A percentile compares a stretch with the other conserved stretches of the same genome.
These are phyloP conservation scores for Pseudovirgaria hyperparasitica DNA, from an alignment of 2,329 filamentous ascomycete genomes.

Conservation along the genomic window DNA sequence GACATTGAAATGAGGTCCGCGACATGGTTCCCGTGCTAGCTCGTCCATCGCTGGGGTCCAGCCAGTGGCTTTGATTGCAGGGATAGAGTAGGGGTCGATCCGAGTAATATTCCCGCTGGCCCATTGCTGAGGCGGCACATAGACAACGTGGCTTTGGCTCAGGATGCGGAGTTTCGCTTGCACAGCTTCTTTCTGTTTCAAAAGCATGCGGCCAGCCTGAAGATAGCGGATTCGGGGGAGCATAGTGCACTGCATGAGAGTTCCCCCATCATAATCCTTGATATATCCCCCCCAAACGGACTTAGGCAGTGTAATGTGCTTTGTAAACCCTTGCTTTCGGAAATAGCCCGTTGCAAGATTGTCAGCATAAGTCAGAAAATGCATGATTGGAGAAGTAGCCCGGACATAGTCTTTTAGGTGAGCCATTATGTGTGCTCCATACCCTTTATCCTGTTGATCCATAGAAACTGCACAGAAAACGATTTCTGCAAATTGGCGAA, in stretches of 20 bases:
- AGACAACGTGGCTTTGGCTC: constrained; percentile 71
- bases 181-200: constrained; percentile 87
- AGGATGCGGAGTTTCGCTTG: constrained; percentile 84
- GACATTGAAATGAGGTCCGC: constrained; percentile 85
- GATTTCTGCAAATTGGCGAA: constrained; percentile 82
- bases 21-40: constrained; percentile 75
- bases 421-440: constrained; percentile 92
- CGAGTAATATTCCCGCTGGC: constrained; percentile 46
- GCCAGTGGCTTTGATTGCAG: constrained; percentile 71
- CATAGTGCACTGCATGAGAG: constrained; percentile 97
- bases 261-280: constrained; percentile 93
- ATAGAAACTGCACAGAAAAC: constrained; percentile 92
- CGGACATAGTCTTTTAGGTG: constrained; percentile 93
- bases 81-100: constrained; percentile 72
- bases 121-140: constrained; percentile 73
- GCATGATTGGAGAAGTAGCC: constrained; percentile 85
- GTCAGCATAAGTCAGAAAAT: constrained; percentile 90
- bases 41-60: constrained; percentile 96
- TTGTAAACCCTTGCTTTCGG: constrained; percentile 93
- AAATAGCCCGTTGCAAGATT: constrained; percentile 96
- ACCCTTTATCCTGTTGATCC: constrained; percentile 92
- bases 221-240: constrained; percentile 80
- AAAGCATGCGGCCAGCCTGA: constrained; percentile 73
- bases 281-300: constrained; percentile 95
- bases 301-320: constrained; percentile 79